Percentiles rank a stretch among this genome's conserved stretches.
Evolutionary conservation across 2,329 filamentous ascomycete species (phyloP).

Genomic region (Talaromyces amestolkiae): DNA sequence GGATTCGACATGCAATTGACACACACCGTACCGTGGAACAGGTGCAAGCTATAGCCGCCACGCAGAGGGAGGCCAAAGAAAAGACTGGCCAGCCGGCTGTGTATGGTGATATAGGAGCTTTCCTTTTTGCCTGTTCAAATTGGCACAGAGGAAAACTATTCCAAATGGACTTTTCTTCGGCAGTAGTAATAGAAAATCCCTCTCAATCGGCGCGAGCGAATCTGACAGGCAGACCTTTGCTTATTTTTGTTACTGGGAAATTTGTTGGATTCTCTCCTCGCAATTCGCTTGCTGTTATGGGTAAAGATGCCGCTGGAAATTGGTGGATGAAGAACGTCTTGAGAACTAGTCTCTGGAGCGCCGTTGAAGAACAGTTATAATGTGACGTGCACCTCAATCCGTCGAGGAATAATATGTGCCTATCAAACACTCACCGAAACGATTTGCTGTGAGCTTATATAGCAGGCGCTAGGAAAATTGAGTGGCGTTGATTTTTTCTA

Average conservation of each 20-base stretch:
- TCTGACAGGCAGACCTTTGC: constrained; percentile 17
- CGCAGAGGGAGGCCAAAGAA: constrained; percentile 12
- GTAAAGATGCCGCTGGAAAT: constrained; percentile 33
- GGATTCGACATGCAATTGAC: constrained; percentile 21
- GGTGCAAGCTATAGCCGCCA: constrained; percentile 21
- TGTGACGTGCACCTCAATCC: neutral
- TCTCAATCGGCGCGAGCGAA: neutral
- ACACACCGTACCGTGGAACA: constrained; percentile 24
- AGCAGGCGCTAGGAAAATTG: neutral
- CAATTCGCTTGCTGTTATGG: constrained; percentile 27
- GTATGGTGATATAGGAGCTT: constrained; percentile 33
- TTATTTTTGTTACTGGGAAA: neutral
- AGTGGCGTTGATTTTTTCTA: neutral
- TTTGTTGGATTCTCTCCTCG: constrained; percentile 20
- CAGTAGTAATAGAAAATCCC: constrained; percentile 21
- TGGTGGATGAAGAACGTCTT: constrained; percentile 31
- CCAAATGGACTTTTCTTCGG: constrained; percentile 38
- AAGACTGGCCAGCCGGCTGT: constrained; percentile 27
- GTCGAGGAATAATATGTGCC: neutral
- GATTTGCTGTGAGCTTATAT: neutral
- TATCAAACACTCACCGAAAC: neutral
- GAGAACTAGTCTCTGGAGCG: constrained; percentile 24
- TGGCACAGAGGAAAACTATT: constrained; percentile 41
- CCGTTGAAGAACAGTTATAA: constrained; percentile 22
- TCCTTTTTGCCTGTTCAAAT: constrained; percentile 41